Evolutionary conservation across 2,329 filamentous ascomycete genomes (phyloP).

Genomic region (Dryadomyces quercivorus): DNA sequence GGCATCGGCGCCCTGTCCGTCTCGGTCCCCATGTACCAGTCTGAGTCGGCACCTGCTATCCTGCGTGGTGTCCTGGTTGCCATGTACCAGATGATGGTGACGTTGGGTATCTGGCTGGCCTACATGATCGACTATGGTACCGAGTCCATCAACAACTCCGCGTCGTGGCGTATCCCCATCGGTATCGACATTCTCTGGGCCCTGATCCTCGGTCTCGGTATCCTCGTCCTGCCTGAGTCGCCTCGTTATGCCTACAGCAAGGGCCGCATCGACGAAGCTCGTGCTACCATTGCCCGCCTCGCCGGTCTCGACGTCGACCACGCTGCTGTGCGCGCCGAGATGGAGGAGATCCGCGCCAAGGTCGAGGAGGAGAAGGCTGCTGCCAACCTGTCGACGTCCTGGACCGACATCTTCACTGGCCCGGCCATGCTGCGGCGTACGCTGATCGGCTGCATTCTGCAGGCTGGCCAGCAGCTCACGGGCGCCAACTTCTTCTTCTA

Average conservation of each 20-base stretch:
- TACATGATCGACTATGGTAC: conserved; percentile 55
- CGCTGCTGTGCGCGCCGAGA: conserved; percentile 43
- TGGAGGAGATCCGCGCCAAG: conserved; percentile 50
- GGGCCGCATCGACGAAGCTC: conserved; percentile 40
- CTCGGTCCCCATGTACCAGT: conserved; percentile 60
- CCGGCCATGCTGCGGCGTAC: conserved; percentile 41
- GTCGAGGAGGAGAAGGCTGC: conserved; percentile 45
- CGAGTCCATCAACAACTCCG: conserved; percentile 34
- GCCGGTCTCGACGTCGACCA: conserved; percentile 48
- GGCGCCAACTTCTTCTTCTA: conserved; percentile 47
- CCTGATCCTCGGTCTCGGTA: conserved; percentile 50
- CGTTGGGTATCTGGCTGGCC: conserved; percentile 57
- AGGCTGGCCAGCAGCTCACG: conserved; percentile 54
- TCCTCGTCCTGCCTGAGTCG: conserved; percentile 59
- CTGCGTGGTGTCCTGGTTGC: conserved; percentile 54
- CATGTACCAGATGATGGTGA: conserved; percentile 62
- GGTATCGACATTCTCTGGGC: conserved; percentile 56
- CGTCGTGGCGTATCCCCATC: conserved; percentile 51
- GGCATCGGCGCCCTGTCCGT: conserved; percentile 63
- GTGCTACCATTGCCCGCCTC: conserved; percentile 42
- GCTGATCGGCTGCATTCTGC: conserved; percentile 52
- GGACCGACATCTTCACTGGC: conserved; percentile 40
- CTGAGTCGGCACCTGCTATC: conserved; percentile 55
- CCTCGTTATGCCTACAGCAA: conserved; percentile 59
- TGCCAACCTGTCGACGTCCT: conserved; percentile 33